Base-by-base conservation (phyloP, 192 early-diverging fungal genomes). In the Martensiomyces pterosporus region DNA sequence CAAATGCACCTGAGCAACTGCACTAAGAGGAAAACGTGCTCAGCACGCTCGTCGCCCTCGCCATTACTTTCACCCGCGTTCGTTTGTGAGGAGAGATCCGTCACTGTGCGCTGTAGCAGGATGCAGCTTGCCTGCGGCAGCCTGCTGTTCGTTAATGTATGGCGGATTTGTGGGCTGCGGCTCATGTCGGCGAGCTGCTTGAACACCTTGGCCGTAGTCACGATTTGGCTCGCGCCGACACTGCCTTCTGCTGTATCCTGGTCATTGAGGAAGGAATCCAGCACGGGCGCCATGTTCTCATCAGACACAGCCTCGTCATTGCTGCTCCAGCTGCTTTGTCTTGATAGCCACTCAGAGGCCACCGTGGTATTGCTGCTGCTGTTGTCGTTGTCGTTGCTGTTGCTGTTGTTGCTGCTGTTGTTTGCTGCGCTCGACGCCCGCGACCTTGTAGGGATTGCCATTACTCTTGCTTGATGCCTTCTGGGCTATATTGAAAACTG, bases 1-100 rank as follows among this genome's bases (percentile, higher is more conserved):
- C 64, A 67, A 17, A 74, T 59, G 44, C 63, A 62, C 13, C 71
- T 64, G 10, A 74, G 59, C 15, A 60, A 18, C 37, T 72, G 68
- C 1, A 57, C 53, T 7, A 72, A 39, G 23, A 65, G 23, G 14
- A 71, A 55, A 43, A 71, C 43, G 2, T 29, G 39, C 39, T 71
- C 67, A 3, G 67, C 67, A 1, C 48, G 51, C 50, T 36, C 25
- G 3, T 45, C 39, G 8, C 13, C 35, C n/a, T 17, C 35, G 13
- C n/a, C 40, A n/a, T n/a, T n/a, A 9, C 24, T 16, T 21, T 49
- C 4, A 12, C 2, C 2, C n/a, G n/a, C n/a, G n/a, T n/a, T n/a
- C n/a, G n/a, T n/a, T n/a, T n/a, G n/a, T n/a, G n/a, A n/a, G n/a
- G n/a, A n/a, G 0, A 48, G 40, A 0, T 43, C 44, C 7, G 9